Evolutionary conservation across 768 basidiomycete genomes (phyloP).

Genomic region (Cystofilobasidium macerans): DNA sequence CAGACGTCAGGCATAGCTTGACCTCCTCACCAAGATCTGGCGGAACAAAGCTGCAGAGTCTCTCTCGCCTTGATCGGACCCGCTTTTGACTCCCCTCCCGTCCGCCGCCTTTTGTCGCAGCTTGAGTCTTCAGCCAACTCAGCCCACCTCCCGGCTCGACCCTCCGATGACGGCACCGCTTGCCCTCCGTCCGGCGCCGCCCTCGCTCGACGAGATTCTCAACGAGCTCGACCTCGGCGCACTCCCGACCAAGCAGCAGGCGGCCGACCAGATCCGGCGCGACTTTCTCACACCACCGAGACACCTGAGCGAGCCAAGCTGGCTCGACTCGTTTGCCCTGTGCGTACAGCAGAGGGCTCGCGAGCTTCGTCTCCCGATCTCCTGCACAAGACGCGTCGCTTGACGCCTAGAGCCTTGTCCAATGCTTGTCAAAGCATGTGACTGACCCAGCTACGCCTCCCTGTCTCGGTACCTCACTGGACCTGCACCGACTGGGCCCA

Average conservation of each 20-base stretch:
- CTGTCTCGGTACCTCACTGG: not conserved
- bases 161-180: slow-evolving; percentile 12
- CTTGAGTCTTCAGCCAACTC: not conserved
- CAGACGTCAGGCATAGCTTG: no score
- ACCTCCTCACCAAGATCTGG: no score
- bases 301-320: not conserved
- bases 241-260: slow-evolving; percentile 26
- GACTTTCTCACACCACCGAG: not conserved
- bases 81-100: no score
- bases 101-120: no score
- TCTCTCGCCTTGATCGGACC: no score
- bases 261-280: not conserved
- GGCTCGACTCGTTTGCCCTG: slow-evolving; percentile 3
- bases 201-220: slow-evolving; percentile 28
- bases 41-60: no score
- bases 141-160: not conserved
- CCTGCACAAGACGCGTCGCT: no score
- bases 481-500: no score
- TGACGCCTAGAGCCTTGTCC: no score
- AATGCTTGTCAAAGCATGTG: no score
- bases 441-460: no score
- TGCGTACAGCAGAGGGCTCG: slow-evolving; percentile 9
- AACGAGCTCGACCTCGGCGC: slow-evolving; percentile 29
- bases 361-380: no score
- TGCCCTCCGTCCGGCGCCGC: slow-evolving; percentile 15